A percentile compares a stretch with the other conserved stretches of the same genome.
Evolutionary conservation across 306 rosid species (phyloP).

Genomic region (Vigna mungo): DNA sequence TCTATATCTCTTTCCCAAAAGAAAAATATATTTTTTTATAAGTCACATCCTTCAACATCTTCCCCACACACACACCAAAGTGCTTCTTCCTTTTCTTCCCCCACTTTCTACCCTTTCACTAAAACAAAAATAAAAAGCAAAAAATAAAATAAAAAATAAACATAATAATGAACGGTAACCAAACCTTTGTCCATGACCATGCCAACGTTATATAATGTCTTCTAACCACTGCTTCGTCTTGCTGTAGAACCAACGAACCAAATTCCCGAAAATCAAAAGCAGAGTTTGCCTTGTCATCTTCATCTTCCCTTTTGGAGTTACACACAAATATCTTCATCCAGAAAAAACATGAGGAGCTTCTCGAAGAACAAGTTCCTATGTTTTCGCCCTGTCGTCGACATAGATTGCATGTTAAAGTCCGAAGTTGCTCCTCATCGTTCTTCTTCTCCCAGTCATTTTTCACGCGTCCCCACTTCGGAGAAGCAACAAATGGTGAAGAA

Average conservation of each 20-base stretch:
- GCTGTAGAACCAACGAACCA: slow-evolving; percentile 1
- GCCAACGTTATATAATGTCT: slow-evolving; percentile 14
- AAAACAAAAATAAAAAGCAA: background rate
- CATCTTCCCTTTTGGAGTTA: background rate
- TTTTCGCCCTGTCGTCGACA: slow-evolving; percentile 72
- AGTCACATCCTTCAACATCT: slow-evolving; percentile 38
- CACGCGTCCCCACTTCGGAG: slow-evolving; percentile 13
- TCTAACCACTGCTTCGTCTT: background rate
- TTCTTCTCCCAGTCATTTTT: slow-evolving; percentile 30
- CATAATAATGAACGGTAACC: background rate
- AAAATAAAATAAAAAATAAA: background rate
- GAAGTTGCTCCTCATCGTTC: slow-evolving; percentile 27
- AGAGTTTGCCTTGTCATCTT: slow-evolving; percentile 26
- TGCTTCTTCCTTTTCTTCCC: background rate
- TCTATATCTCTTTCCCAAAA: slow-evolving; percentile 24
- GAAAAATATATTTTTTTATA: background rate
- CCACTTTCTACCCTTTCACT: slow-evolving; percentile 40
- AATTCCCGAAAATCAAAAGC: background rate
- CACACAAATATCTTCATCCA: background rate
- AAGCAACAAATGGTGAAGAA: background rate
- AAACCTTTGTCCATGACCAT: background rate
- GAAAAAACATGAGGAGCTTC: slow-evolving; percentile 56
- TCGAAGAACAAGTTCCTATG: slow-evolving; percentile 67
- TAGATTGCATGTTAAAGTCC: slow-evolving; percentile 58
- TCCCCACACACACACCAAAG: slow-evolving; percentile 39